Conservation (phyloP, 2,329 filamentous ascomycete species). For the Ceratocystis eucalypticola region DNA sequence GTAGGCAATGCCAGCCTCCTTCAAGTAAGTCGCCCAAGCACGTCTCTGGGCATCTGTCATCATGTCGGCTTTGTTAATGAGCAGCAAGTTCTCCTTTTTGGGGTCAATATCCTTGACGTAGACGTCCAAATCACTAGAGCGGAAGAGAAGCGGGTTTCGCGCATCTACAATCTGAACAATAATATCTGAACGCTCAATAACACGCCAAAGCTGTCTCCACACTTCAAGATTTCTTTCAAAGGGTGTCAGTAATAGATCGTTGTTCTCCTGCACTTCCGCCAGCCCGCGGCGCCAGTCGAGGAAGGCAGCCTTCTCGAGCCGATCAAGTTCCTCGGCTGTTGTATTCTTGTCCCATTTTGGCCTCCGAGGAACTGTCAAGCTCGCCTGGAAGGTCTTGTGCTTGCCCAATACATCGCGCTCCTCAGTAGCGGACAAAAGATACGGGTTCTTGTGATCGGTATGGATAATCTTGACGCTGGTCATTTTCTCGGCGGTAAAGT, state of each 20-base stretch:
- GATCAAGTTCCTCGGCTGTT: conserved; percentile 69
- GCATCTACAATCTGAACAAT: conserved; percentile 98
- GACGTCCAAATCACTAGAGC: conserved; percentile 80
- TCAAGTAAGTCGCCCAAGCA: conserved; percentile 78
- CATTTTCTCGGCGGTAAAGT: conserved; percentile 98
- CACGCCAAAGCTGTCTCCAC: conserved; percentile 94
- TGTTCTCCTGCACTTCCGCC: conserved; percentile 83
- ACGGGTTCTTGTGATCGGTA: conserved; percentile 89
- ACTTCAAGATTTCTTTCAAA: conserved; percentile 97
- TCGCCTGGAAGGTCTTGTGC: conserved; percentile 64
- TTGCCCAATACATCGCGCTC: conserved; percentile 67
- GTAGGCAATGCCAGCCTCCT: conserved; percentile 68
- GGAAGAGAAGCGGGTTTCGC: conserved; percentile 82
- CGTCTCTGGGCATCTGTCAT: conserved; percentile 76
- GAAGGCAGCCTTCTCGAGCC: conserved; percentile 64
- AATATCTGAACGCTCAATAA: conserved; percentile 90
- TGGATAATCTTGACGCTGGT: conserved; percentile 99
- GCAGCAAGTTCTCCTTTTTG: conserved; percentile 75
- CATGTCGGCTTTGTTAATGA: conserved; percentile 99
- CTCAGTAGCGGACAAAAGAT: conserved; percentile 71
- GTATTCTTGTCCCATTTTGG: conserved; percentile 80
- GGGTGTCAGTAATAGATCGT: conserved; percentile 91
- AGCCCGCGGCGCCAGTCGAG: conserved; percentile 80
- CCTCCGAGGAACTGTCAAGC: conserved; percentile 77
- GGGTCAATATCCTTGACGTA: conserved; percentile 90